Base-by-base conservation (phyloP, 306 rosid species). In the Lablab purpureus region DNA sequence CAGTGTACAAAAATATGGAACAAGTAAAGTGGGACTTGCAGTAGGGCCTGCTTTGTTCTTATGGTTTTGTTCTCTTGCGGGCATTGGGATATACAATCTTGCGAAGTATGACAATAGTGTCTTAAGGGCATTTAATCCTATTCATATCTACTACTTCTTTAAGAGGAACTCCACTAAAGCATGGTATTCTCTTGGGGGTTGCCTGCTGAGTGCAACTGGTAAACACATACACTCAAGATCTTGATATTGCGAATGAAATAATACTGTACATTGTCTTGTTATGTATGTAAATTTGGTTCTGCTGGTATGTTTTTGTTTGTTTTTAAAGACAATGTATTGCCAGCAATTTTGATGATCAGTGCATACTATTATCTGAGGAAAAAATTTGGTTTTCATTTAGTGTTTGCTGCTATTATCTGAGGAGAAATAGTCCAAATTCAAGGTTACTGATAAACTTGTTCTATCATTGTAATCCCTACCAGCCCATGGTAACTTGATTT, bases 191-290 rank as follows among this genome's bases (percentile, higher is more conserved):
- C 98, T 95, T 70, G 99, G 97, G 82, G 99, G 99, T 37, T 95
- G 99, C 87, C 90, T 95, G 79, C 91, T 92, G 73, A 92, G 98
- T 84, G 99, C 97, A 74, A 95, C 99, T 71, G 99, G 99, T 95
- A 87, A 88, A 81, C 56, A 71, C 41, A 64, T 54, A 62, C 41
- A 17, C 47, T 45, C 80, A 60, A 81, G 69, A 73, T 62, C 63
- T 41, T 84, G 63, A 51, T 68, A 58, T 65, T 65, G 40, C 56
- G 49, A 67, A 36, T 78, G 78, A 70, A 65, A 51, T 41, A 67
- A 54, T 80, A 52, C 74, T 58, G 71, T 71, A 64, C 47, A n/a
- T 65, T 81, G 9, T 50, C 78, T 54, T 69, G 52, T 18, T 67
- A 32, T 67, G 23, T 71, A 75, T 46, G 17, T 75, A 51, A 66